Base-by-base conservation (phyloP, 768 basidiomycete species). In the Pleurotus sapidus region DNA sequence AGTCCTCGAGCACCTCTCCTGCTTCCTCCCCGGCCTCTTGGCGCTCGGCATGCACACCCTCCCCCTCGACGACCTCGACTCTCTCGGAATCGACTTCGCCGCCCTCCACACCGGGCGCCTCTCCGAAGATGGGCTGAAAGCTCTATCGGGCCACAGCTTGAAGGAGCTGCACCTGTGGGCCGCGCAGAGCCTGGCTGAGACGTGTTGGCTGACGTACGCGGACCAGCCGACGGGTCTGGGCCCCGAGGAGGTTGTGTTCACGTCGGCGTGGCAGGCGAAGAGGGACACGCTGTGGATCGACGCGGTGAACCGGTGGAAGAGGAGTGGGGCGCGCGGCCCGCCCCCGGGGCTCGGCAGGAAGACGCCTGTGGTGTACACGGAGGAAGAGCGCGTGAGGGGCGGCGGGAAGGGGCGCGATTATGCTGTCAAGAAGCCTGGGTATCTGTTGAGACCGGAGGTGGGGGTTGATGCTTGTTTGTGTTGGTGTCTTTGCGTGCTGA, bases 21-120 rank as follows among this genome's bases (percentile, higher is more conserved):
- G 89, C 69, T 92, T 91, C 73, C 76, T 89, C 48, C 88, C 89
- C 0, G 89, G 90, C 14, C 72, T 91, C 14, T 74, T 92, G 49
- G 88, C 89, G 4, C 76, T 92, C 3, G 89, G 90, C 23, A 87
- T 72, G 4, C 79, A 86, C 60, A 79, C 79, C 9, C 77, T 91
- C 49, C 82, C 82, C 23, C 71, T 87, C 50, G 76, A 84, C 56
- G 69, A 82, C 51, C 76, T 87, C 2, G 69, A 74, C 23, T 65
- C 72, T 0, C 61, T 81, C 14, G 82, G 80, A 8, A 76, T 87
- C 53, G 73, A 81, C 60, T 61, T 79, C 14, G 9, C 51, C 39
- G 40, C 51, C 4, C 51, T 54, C 2, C 51, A 54, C 15, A 54
- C 15, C 39, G 9, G 20, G 3, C 20, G 20, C 3, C 20, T 20